Base-by-base conservation (phyloP, 768 basidiomycete genomes). In the Fomitopsis serialis region DNA sequence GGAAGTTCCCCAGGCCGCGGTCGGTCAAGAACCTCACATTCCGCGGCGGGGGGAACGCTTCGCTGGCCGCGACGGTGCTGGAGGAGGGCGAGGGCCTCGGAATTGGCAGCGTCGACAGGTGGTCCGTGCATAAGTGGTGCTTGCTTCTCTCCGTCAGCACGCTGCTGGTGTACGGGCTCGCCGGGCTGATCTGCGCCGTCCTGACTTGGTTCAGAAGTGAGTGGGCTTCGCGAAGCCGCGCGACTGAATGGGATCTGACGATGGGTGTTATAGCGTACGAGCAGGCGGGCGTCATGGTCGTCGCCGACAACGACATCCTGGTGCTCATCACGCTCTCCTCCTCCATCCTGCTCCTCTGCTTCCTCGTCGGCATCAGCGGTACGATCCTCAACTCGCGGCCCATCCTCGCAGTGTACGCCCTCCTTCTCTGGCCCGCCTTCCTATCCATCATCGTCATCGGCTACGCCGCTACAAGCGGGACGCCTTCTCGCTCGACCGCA, bases 351-450 rank as follows among this genome's bases (percentile, higher is more conserved):
- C 62, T 87, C 53, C 72, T 85, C 57, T 78, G 81, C 13, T 72
- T 82, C 23, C 68, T 87, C 48, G 66, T 85, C 27, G 88, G 86
- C 6, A 64, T 84, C 46, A 75, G 76, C 19, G 84, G 84, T 19
- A 71, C 78, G 0, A 66, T 89, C 54, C 75, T 89, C 55, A 81
- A 86, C 64, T 85, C 84, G 17, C 80, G 84, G 4, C 81, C 82
- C 1, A 75, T 86, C 54, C 75, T 89, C 53, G 82, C 85, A 1
- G 69, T 82, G 50, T 89, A 89, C 71, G 72, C 79, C 22, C 66
- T 89, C 45, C 74, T 89, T 13, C 76, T 89, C 46, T 87, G 84
- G 81, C 84, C 85, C 2, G 74, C 75, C 1, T 69, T 87, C 53
- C 63, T 78, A 25, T 75, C 80, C 3, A 62, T 87, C 50, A 74